phyloP scores from a whole-genome alignment of 805 yeast species.

The Metschnikowia proteae region DNA sequence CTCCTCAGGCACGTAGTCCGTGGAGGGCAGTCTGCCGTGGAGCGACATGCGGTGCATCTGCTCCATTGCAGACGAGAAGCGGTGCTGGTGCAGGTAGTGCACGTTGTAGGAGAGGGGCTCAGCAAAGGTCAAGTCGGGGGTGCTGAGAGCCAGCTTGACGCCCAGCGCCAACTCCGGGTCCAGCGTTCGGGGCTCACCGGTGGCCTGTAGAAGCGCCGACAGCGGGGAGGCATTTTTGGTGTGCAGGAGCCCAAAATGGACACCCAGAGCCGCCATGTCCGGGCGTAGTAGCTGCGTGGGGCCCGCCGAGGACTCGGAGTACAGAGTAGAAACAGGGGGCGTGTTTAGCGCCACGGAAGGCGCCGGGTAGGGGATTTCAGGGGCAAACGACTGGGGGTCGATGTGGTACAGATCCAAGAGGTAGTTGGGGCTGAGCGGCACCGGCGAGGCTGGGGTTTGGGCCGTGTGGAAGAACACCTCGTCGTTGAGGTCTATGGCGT shows the following conservation, averaged over 20 bases:
- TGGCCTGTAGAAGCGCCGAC: neutral
- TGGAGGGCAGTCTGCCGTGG: constrained; percentile 16
- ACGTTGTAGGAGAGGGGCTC: constrained; percentile 10
- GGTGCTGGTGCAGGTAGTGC: constrained; percentile 13
- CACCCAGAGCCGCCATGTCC: neutral
- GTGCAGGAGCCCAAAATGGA: neutral
- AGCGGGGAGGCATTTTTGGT: neutral
- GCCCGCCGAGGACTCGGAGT: neutral
- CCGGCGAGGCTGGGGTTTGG: neutral
- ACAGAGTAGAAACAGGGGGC: neutral
- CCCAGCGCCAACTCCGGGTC: neutral
- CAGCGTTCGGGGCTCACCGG: neutral
- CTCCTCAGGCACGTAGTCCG: constrained; percentile 13
- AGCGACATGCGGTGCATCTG: constrained; percentile 26
- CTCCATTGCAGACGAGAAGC: constrained; percentile 20
- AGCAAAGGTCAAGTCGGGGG: constrained; percentile 8
- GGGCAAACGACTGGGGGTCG: neutral
- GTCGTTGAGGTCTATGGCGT: constrained; percentile 23
- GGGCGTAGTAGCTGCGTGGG: neutral
- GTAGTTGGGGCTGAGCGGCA: neutral
- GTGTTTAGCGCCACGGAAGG: neutral
- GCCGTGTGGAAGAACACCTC: constrained; percentile 22
- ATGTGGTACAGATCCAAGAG: constrained; percentile 3
- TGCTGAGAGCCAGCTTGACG: constrained; percentile 5
- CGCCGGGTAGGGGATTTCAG: neutral